A percentile compares a stretch with the other conserved stretches of the same genome.
These are phyloP conservation scores for Teunomyces atbi DNA, from an alignment of 805 yeast genomes.

Conservation along the genomic window DNA sequence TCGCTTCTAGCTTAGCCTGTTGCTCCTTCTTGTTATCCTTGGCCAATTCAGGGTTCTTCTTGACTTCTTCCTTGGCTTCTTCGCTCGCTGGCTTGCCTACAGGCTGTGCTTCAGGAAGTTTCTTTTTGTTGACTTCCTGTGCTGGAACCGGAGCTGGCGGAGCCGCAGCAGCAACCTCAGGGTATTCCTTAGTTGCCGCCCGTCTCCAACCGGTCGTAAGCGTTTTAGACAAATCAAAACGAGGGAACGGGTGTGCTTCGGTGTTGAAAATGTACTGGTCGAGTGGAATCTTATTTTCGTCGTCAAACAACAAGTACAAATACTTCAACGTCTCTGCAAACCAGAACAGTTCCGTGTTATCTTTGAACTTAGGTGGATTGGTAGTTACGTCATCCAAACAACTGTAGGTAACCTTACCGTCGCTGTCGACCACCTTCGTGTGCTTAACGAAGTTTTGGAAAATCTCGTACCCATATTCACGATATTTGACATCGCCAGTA, in stretches of 20 bases:
- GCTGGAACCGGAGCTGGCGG: neutral
- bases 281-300: constrained; percentile 60
- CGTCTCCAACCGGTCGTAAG: constrained; percentile 66
- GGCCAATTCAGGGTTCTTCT: constrained; percentile 32
- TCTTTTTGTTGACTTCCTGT: constrained; percentile 23
- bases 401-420: constrained; percentile 52
- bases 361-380: constrained; percentile 51
- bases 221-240: constrained; percentile 48
- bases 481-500: constrained; percentile 75
- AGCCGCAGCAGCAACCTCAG: neutral
- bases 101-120: constrained; percentile 41
- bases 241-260: constrained; percentile 93
- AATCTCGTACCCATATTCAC: constrained; percentile 88
- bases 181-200: neutral
- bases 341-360: constrained; percentile 93
- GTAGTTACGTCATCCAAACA: constrained; percentile 65
- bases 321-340: constrained; percentile 89
- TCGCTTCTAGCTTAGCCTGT: constrained; percentile 23
- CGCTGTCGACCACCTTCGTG: constrained; percentile 45
- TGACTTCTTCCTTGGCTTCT: constrained; percentile 32
- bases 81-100: constrained; percentile 37
- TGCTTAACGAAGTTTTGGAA: constrained; percentile 66
- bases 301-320: constrained; percentile 74
- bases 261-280: constrained; percentile 78
- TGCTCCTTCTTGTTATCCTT: constrained; percentile 26